phyloP scores from a whole-genome alignment of 2,329 filamentous ascomycete species.

The Pestalotiopsis sp. region DNA sequence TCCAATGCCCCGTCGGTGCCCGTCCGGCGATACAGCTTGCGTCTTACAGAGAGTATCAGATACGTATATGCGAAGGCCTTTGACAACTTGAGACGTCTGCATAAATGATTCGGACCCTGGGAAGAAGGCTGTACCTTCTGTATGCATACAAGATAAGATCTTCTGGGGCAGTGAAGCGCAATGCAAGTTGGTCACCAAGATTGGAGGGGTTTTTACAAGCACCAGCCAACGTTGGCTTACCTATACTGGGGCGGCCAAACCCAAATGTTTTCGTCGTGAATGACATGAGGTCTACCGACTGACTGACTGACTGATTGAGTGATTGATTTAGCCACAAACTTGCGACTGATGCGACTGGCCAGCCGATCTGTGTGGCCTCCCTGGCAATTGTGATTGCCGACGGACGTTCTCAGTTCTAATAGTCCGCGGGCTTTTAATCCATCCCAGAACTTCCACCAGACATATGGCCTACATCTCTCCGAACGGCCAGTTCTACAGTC shows the following conservation, averaged over 20 bases:
- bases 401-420: neutral
- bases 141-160: neutral
- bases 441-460: conserved; percentile 10
- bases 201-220: neutral
- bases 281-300: too few relatives aligned
- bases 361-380: neutral
- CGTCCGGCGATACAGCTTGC: neutral
- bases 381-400: neutral
- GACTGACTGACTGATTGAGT: too few relatives aligned
- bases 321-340: neutral
- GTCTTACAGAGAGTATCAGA: neutral
- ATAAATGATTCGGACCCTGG: neutral
- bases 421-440: neutral
- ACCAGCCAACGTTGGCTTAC: neutral
- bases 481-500: neutral
- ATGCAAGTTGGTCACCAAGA: neutral
- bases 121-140: neutral
- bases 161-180: neutral
- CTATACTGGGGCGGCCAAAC: too few relatives aligned
- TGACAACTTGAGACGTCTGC: neutral
- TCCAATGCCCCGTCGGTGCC: neutral
- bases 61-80: neutral
- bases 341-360: neutral
- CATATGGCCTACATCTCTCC: neutral
- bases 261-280: too few relatives aligned